Conservation (phyloP, 768 basidiomycete species). For the Tylopilus felleus region DNA sequence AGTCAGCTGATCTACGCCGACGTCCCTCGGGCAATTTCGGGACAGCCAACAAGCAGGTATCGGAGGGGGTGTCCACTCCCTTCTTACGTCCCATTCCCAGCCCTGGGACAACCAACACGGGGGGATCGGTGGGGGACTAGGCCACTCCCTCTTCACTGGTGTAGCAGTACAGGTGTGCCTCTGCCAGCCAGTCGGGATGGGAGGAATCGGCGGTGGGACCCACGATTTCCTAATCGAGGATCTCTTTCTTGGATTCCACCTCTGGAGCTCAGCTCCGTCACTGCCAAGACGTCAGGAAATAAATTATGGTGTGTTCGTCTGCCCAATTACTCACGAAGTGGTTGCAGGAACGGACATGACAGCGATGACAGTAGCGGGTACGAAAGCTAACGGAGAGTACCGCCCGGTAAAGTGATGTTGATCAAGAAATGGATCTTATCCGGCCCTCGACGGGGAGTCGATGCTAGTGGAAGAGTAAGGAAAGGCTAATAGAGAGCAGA, state of each 20-base stretch:
- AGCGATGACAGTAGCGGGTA: background rate
- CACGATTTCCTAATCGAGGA: background rate
- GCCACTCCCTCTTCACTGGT: background rate
- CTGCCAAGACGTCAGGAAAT: background rate
- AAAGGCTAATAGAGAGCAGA: slow-evolving; percentile 8
- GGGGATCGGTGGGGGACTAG: background rate
- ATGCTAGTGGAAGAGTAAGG: background rate
- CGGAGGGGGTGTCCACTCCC: background rate
- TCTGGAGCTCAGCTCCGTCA: background rate
- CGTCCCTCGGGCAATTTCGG: background rate
- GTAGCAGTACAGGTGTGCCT: background rate
- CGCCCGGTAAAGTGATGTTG: background rate
- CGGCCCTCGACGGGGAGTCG: background rate
- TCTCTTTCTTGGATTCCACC: background rate
- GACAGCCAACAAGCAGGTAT: background rate
- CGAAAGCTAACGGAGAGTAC: background rate
- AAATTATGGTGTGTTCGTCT: background rate
- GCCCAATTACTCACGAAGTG: background rate
- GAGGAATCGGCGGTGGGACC: background rate
- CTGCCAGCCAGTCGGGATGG: slow-evolving; percentile 1
- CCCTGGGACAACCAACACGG: background rate
- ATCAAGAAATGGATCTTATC: background rate
- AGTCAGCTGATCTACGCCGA: background rate
- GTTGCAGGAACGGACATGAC: background rate
- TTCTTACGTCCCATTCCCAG: background rate